Evolutionary conservation across 805 yeast genomes (phyloP).

Genomic region (Starmerella roubikii): DNA sequence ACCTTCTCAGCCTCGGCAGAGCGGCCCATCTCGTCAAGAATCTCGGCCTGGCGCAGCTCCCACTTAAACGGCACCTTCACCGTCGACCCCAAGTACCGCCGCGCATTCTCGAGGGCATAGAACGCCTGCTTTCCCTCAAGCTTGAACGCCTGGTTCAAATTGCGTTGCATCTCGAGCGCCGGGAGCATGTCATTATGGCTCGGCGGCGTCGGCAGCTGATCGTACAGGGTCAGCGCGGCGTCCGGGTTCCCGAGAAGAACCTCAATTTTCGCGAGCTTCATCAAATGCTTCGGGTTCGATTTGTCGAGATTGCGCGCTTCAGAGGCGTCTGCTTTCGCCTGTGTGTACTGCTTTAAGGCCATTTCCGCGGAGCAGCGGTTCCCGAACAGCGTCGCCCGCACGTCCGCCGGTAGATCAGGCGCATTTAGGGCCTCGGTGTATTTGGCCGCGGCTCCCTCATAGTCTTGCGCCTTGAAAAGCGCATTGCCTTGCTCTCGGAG

Average conservation of each 20-base stretch:
- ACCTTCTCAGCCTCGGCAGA: slow-evolving; percentile 28
- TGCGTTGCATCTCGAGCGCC: slow-evolving; percentile 29
- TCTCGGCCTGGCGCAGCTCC: slow-evolving; percentile 25
- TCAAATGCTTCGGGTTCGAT: slow-evolving; percentile 25
- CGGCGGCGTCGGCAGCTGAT: slow-evolving; percentile 15
- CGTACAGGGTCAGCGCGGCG: slow-evolving; percentile 25
- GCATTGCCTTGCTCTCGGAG: slow-evolving; percentile 29
- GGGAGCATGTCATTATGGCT: slow-evolving; percentile 19
- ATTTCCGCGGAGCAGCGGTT: slow-evolving; percentile 30
- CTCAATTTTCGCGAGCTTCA: slow-evolving; percentile 27
- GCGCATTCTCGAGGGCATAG: slow-evolving; percentile 29
- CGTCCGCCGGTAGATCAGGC: slow-evolving; percentile 26
- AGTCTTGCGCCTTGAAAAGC: slow-evolving; percentile 27
- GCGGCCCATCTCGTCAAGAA: slow-evolving; percentile 23
- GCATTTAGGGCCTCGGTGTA: slow-evolving; percentile 27
- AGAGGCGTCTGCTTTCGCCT: slow-evolving; percentile 27
- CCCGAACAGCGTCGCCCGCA: slow-evolving; percentile 23
- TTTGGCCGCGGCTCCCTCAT: slow-evolving; percentile 22
- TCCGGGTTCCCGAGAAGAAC: slow-evolving; percentile 26
- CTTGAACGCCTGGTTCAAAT: slow-evolving; percentile 25
- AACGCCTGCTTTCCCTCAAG: slow-evolving; percentile 26
- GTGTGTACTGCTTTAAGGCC: slow-evolving; percentile 24
- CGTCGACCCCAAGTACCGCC: slow-evolving; percentile 26
- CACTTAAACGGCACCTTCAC: slow-evolving; percentile 27
- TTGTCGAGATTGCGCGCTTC: slow-evolving; percentile 24